Evolutionary conservation across 1,284 basidiomycete species (phyloP).

Genomic region (Phylloboletellus chloephorus): DNA sequence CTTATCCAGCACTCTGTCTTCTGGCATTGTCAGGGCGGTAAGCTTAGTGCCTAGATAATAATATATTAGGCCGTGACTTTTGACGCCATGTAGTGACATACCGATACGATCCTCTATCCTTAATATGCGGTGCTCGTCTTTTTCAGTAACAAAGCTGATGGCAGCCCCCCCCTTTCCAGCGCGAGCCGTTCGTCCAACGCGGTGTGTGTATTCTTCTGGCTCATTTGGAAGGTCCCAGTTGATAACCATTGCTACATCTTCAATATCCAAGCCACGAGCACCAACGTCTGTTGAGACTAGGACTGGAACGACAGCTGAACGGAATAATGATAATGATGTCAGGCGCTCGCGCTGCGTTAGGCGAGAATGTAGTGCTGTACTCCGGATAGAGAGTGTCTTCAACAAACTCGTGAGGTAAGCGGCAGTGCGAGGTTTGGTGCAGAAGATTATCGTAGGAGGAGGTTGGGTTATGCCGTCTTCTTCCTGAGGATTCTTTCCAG

Average conservation of each 20-base stretch:
- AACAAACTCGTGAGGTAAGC: constrained; percentile 85
- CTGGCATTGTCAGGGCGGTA: constrained; percentile 68
- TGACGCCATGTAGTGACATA: constrained; percentile 35
- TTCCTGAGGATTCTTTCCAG: constrained; percentile 34
- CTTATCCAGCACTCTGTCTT: constrained; percentile 79
- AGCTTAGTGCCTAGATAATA: constrained; percentile 62
- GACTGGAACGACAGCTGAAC: constrained; percentile 83
- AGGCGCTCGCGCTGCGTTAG: constrained; percentile 88
- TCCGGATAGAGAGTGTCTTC: constrained; percentile 75
- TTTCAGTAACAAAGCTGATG: constrained; percentile 92
- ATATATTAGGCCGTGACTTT: neutral
- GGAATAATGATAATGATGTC: constrained; percentile 81
- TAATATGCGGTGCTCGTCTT: constrained; percentile 82
- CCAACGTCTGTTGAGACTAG: constrained; percentile 95
- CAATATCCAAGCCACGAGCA: constrained; percentile 90
- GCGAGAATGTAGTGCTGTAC: constrained; percentile 88
- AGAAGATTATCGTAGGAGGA: constrained; percentile 94
- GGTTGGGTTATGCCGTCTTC: constrained; percentile 61
- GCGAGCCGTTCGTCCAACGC: constrained; percentile 89
- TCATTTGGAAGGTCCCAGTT: constrained; percentile 93
- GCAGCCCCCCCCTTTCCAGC: constrained; percentile 88
- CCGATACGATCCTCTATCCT: constrained; percentile 85
- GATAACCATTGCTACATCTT: constrained; percentile 89
- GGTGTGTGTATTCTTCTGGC: constrained; percentile 74
- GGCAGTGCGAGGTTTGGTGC: constrained; percentile 80